Percentiles rank a stretch among this genome's conserved stretches.
These are phyloP conservation scores for Cytospora leucostoma DNA, from an alignment of 2,329 filamentous ascomycete genomes.

Conservation along the genomic window DNA sequence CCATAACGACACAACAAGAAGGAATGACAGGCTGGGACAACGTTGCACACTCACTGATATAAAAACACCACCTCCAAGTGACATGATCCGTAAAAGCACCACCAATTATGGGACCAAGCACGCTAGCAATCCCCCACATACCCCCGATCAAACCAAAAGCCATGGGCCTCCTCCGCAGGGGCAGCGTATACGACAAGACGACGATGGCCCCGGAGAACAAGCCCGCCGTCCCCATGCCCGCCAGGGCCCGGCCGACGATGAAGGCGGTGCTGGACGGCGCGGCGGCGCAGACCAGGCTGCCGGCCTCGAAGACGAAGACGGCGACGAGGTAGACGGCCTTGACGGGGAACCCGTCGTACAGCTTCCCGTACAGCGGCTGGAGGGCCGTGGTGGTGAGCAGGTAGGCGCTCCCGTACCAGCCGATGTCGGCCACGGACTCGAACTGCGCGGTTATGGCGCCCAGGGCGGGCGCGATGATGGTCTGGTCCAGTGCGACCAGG, in stretches of 20 bases:
- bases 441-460: conserved; percentile 53
- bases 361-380: conserved; percentile 51
- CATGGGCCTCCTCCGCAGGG: conserved; percentile 54
- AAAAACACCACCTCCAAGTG: conserved; percentile 57
- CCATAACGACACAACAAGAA: conserved; percentile 3
- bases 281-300: conserved; percentile 43
- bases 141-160: conserved; percentile 57
- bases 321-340: conserved; percentile 48
- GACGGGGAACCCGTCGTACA: conserved; percentile 54
- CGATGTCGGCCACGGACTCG: conserved; percentile 48
- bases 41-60: conserved; percentile 32
- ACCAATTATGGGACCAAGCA: conserved; percentile 53
- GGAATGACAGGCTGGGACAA: not conserved
- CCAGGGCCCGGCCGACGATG: conserved; percentile 54
- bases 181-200: conserved; percentile 51
- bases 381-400: conserved; percentile 52
- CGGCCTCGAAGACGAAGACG: conserved; percentile 38
- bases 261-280: conserved; percentile 50
- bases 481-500: conserved; percentile 54
- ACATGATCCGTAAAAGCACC: conserved; percentile 52
- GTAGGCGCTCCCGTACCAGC: conserved; percentile 55
- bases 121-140: conserved; percentile 55
- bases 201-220: conserved; percentile 53
- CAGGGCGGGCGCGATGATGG: conserved; percentile 54
- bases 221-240: conserved; percentile 54